A percentile compares a stretch with the other conserved stretches of the same genome.
Conservation (phyloP, 768 basidiomycete species). For the Mycena rebaudengoi region DNA sequence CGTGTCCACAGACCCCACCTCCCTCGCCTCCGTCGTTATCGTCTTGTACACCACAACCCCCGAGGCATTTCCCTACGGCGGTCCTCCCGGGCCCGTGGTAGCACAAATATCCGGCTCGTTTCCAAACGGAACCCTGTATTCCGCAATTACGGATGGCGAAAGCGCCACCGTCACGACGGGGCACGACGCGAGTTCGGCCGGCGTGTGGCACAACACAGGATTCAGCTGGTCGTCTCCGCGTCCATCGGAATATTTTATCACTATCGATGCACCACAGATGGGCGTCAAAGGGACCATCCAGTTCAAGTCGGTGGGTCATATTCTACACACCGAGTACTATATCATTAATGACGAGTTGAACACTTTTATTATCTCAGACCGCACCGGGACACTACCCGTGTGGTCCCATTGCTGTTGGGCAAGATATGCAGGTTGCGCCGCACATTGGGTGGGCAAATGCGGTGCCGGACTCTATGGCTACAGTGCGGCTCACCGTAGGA, state of each 20-base stretch:
- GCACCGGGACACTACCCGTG: conserved; percentile 27
- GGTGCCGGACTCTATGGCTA: conserved; percentile 23
- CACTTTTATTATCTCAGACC: not conserved
- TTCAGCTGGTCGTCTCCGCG: conserved; percentile 14
- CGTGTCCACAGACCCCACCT: conserved; percentile 19
- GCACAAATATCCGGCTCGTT: conserved; percentile 14
- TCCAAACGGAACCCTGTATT: conserved; percentile 11
- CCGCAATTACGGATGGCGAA: not conserved
- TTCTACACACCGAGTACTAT: too few relatives aligned
- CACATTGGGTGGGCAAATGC: conserved; percentile 28
- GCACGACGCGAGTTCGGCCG: conserved; percentile 14
- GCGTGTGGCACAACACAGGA: conserved; percentile 23
- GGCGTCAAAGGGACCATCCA: conserved; percentile 16
- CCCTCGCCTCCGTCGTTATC: conserved; percentile 18
- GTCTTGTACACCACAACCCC: conserved; percentile 20
- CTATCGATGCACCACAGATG: conserved; percentile 12
- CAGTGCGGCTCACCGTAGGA: conserved; percentile 9
- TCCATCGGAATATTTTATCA: conserved; percentile 8
- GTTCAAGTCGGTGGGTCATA: not conserved
- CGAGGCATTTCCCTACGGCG: conserved; percentile 19
- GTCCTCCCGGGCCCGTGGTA: not conserved
- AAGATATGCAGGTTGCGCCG: conserved; percentile 18
- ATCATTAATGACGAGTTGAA: too few relatives aligned
- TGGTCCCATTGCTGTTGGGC: not conserved
- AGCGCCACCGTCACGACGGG: conserved; percentile 15